These are phyloP conservation scores for Arachnomyces sp. DNA, from an alignment of 2,329 filamentous ascomycete genomes.

Conservation along the genomic window DNA sequence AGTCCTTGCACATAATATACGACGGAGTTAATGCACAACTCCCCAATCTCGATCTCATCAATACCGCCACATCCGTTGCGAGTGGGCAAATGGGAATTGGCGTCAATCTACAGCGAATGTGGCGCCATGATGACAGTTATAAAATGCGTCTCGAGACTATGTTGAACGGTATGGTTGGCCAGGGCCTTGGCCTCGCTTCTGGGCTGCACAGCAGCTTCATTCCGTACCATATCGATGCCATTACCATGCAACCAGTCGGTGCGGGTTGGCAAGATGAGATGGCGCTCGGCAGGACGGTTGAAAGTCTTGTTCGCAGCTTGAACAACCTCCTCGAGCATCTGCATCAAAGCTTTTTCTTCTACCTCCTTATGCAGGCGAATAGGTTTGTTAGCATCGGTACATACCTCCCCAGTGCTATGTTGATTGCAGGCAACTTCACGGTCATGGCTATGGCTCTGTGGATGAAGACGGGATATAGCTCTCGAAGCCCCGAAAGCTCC, in stretches of 20 bases:
- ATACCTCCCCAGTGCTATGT: slow-evolving; percentile 95
- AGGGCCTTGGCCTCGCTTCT: slow-evolving; percentile 79
- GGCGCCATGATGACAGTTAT: slow-evolving; percentile 67
- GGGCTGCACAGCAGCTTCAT: slow-evolving; percentile 95
- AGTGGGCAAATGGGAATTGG: slow-evolving; percentile 86
- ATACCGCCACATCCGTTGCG: slow-evolving; percentile 82
- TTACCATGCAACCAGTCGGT: slow-evolving; percentile 84
- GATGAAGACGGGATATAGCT: slow-evolving; percentile 67
- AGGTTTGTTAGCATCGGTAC: slow-evolving; percentile 97
- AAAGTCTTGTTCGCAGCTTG: slow-evolving; percentile 83
- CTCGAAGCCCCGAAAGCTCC: slow-evolving; percentile 1
- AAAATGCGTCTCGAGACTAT: slow-evolving; percentile 76
- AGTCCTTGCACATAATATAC: slow-evolving; percentile 83
- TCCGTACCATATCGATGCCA: slow-evolving; percentile 92
- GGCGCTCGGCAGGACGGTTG: slow-evolving; percentile 80
- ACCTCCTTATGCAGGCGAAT: slow-evolving; percentile 81
- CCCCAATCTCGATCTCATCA: slow-evolving; percentile 91
- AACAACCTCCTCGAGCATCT: slow-evolving; percentile 96
- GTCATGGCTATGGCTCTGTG: slow-evolving; percentile 93
- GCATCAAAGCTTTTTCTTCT: slow-evolving; percentile 99
- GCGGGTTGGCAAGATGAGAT: slow-evolving; percentile 97
- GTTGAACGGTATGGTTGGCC: slow-evolving; percentile 83
- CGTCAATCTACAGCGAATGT: slow-evolving; percentile 78
- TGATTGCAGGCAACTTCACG: slow-evolving; percentile 87
- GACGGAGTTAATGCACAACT: slow-evolving; percentile 93